Evolutionary conservation across 306 rosid genomes (phyloP), one percentile per base, ranked within the genome.

Genomic region (Lathyrus sativus): DNA sequence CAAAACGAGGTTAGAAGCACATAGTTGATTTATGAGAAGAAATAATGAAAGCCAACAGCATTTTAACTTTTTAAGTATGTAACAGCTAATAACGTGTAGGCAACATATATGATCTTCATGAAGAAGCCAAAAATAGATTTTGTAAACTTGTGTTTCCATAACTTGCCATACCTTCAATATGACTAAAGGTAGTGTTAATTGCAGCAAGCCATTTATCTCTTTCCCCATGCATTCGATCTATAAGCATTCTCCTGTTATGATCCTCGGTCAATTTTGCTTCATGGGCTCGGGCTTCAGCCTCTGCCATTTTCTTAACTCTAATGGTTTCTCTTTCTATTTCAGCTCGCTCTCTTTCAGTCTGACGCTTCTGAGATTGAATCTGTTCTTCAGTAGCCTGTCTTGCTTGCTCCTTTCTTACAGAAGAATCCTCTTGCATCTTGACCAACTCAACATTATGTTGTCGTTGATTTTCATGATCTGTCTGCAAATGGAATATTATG

Each of bases 121-220:
- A 10, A 66, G 8, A 45, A 67, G 77, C 62, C 62, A 68, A 54
- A 71, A 65, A 53, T 5, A 58, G 42, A 51, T 55, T 62, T 11
- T n/a, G 60, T 72, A 68, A 57, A 9, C 56, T 11, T 11, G 64
- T 31, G 64, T 31, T 13, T 67, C 49, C 29, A 37, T 41, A 59
- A 64, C 28, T 46, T 65, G 59, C 3, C 69, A 59, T 75, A 91
- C 99, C 99, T 91, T 95, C 99, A 73, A 95, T 84, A 74, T 95
- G 99, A 83, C 96, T 54, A 74, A 95, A 90, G 72, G 97, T 78
- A 61, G 99, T 78, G 76, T 91, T 88, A 53, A 95, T 95, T 62
- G 99, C 99, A 66, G 99, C 96, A 73, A 95, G 91, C 99, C 97
- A 95, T 83, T 95, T 95, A 72, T 95, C 97, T 59, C 78, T 88